Percentiles rank a stretch among this genome's conserved stretches.
Evolutionary conservation across 1,284 basidiomycete genomes (phyloP).

Genomic region (Trichosporon coremiiforme): DNA sequence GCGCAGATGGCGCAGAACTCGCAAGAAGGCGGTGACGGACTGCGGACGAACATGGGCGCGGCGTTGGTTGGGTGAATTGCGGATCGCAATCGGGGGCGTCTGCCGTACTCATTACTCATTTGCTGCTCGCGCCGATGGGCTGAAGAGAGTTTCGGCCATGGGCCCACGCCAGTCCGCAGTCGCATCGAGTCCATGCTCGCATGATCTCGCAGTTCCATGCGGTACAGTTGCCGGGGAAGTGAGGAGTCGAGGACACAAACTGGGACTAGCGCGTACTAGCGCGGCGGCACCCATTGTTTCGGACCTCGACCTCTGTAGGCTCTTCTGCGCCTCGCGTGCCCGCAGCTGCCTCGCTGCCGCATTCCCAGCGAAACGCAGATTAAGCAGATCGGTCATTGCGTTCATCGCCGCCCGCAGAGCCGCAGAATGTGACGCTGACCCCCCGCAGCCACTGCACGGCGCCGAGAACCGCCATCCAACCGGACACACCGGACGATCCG

Average conservation of each 20-base stretch:
- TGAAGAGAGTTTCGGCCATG: not conserved
- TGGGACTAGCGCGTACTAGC: slow-evolving; percentile 3
- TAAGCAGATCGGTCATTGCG: not conserved
- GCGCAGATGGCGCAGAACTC: too few relatives aligned
- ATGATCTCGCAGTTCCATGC: slow-evolving; percentile 3
- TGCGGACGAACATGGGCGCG: not conserved
- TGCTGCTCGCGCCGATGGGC: not conserved
- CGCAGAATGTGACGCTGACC: not conserved
- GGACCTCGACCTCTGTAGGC: not conserved
- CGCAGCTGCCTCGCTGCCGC: not conserved
- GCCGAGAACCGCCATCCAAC: not conserved
- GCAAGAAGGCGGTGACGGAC: not conserved
- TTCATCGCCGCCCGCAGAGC: not conserved
- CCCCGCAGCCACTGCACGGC: too few relatives aligned
- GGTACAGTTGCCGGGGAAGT: not conserved
- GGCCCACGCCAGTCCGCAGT: not conserved
- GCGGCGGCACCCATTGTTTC: slow-evolving; percentile 2
- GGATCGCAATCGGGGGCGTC: not conserved
- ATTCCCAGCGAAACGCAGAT: not conserved
- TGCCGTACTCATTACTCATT: slow-evolving; percentile 1
- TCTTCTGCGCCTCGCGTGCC: not conserved
- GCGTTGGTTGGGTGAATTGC: not conserved
- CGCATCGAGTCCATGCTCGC: not conserved
- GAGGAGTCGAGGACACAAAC: not conserved
- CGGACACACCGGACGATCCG: not conserved